Percentiles rank a stretch among this genome's conserved stretches.
Evolutionary conservation across 306 rosid species (phyloP).

Genomic region (Lathyrus tuberosus): DNA sequence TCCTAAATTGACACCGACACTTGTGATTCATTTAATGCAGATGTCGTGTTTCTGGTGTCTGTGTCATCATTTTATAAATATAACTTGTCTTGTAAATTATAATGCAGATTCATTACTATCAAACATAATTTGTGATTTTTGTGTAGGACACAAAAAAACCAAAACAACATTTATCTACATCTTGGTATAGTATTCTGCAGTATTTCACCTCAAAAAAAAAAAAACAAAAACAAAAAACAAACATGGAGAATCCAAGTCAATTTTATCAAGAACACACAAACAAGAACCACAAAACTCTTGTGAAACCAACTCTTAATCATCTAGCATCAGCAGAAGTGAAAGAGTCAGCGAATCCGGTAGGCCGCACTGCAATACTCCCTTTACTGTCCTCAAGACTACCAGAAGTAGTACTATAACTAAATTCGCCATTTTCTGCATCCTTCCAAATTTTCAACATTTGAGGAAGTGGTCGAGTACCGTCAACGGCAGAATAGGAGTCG

Average conservation of each 20-base stretch:
- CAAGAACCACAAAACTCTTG: conserved; percentile 3
- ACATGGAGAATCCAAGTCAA: conserved; percentile 27
- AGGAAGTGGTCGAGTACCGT: conserved; percentile 63
- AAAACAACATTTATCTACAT: conserved; percentile 36
- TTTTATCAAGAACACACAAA: conserved; percentile 9
- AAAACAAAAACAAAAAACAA: too few species aligned
- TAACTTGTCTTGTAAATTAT: not conserved
- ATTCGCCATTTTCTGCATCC: conserved; percentile 56
- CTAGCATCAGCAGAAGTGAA: conserved; percentile 70
- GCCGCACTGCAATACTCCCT: conserved; percentile 68
- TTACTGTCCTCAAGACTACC: conserved; percentile 58
- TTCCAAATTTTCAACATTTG: conserved; percentile 77
- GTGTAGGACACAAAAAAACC: conserved; percentile 2
- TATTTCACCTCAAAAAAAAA: conserved; percentile 30
- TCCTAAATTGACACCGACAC: not conserved
- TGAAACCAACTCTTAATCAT: conserved; percentile 43
- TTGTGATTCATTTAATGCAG: too few species aligned
- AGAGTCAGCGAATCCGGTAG: conserved; percentile 73
- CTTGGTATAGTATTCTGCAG: conserved; percentile 23
- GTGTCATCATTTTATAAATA: not conserved
- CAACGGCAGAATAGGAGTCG: conserved; percentile 52
- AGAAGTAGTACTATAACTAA: conserved; percentile 39
- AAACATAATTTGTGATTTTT: conserved; percentile 17
- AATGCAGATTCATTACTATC: not conserved
- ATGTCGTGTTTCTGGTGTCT: too few species aligned